A percentile compares a stretch with the other conserved stretches of the same genome.
phyloP scores from a whole-genome alignment of 1,139 yeast genomes.

The Pneumocystis canis region DNA sequence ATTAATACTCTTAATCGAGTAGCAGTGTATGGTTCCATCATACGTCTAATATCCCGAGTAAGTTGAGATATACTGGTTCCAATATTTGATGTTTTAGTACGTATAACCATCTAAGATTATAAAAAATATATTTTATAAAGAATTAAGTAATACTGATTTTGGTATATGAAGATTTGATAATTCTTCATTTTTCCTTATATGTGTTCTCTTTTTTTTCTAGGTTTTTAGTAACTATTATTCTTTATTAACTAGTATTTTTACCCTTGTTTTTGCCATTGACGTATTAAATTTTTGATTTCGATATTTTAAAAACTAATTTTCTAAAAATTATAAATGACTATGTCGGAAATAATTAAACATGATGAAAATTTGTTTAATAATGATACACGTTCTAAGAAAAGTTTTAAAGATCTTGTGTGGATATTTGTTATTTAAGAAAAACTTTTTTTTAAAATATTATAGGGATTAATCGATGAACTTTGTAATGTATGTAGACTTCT shows the following conservation, averaged over 20 bases:
- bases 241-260: background rate
- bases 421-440: background rate
- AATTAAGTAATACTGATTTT: background rate
- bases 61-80: conserved; percentile 73
- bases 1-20: conserved; percentile 41
- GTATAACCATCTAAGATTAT: conserved; percentile 37
- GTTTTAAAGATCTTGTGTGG: background rate
- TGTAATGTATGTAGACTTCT: conserved; percentile 58
- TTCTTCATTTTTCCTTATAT: background rate
- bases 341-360: background rate
- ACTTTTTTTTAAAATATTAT: conserved; percentile 23
- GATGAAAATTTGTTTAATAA: background rate
- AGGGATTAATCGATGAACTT: conserved; percentile 64
- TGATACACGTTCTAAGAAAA: background rate
- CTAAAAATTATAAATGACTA: background rate
- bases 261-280: background rate
- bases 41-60: conserved; percentile 71
- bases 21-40: conserved; percentile 97
- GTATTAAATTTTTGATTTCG: background rate
- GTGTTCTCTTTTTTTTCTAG: background rate
- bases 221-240: background rate
- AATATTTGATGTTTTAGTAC: conserved; percentile 63
- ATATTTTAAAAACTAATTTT: background rate
- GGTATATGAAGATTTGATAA: background rate
- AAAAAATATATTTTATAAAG: conserved; percentile 30